Percentiles rank a stretch among this genome's conserved stretches.
Conservation (phyloP, 192 early-diverging fungal species). For the Backusella psychrophila region DNA sequence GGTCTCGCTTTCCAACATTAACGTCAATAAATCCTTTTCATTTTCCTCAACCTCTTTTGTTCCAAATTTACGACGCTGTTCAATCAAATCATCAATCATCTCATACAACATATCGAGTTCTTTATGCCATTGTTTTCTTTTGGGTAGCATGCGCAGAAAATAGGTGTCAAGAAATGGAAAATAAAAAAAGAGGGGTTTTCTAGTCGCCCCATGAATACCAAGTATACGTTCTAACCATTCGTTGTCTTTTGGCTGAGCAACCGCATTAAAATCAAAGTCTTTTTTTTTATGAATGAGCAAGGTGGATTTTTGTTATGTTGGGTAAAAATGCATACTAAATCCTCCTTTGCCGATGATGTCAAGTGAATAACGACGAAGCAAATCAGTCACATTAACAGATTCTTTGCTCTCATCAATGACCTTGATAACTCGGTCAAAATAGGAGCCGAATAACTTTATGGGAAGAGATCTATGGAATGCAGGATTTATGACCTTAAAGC, state of each 20-base stretch:
- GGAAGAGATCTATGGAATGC: conserved; percentile 8
- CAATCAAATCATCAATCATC: not conserved
- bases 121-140: not conserved
- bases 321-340: conserved; percentile 20
- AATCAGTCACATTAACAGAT: not conserved
- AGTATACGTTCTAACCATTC: not conserved
- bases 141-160: not conserved
- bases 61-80: not conserved
- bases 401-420: not conserved
- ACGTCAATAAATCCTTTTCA: conserved; percentile 37
- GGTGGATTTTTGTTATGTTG: not conserved
- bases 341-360: conserved; percentile 55
- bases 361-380: conserved; percentile 42
- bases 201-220: not conserved
- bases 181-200: not conserved
- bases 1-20: conserved; percentile 47
- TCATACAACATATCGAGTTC: not conserved
- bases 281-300: not conserved
- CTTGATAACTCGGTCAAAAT: not conserved
- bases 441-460: conserved; percentile 1
- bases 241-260: not conserved
- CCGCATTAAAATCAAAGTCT: conserved; percentile 8
- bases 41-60: not conserved
- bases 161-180: conserved; percentile 13
- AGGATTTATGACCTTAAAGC: conserved; percentile 5